These are phyloP conservation scores for Pilasporangium apinafurcum DNA, from an alignment of 352 stramenopile genomes.

Conservation along the genomic window DNA sequence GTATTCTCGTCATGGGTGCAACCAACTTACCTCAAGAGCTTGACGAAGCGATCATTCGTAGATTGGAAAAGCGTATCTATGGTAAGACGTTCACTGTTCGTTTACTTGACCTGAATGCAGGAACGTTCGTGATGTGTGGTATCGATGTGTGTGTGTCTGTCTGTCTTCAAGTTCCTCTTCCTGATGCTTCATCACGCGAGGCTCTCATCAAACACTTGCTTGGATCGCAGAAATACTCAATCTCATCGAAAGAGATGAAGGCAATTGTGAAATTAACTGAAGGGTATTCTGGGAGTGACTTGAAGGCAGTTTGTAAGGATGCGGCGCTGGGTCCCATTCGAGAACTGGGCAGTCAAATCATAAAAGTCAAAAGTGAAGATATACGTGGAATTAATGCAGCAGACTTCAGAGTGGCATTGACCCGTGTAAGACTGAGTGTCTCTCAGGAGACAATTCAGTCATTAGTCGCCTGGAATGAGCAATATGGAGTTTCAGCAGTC, in stretches of 20 bases:
- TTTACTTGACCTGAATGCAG: neutral
- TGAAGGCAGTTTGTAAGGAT: slow-evolving; percentile 93
- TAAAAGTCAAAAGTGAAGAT: slow-evolving; percentile 51
- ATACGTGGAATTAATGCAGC: slow-evolving; percentile 44
- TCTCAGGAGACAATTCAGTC: slow-evolving; percentile 44
- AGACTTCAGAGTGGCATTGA: slow-evolving; percentile 56
- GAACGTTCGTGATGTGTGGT: neutral
- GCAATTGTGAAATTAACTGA: slow-evolving; percentile 65
- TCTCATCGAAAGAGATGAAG: slow-evolving; percentile 58
- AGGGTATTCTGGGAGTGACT: slow-evolving; percentile 81
- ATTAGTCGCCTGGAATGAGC: slow-evolving; percentile 59
- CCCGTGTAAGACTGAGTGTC: slow-evolving; percentile 65
- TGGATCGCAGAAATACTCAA: slow-evolving; percentile 32
- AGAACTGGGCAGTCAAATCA: slow-evolving; percentile 52
- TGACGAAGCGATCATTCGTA: slow-evolving; percentile 81
- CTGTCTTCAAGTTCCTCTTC: slow-evolving; percentile 51
- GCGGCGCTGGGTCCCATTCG: slow-evolving; percentile 91
- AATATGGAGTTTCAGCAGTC: slow-evolving; percentile 61
- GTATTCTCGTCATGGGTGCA: slow-evolving; percentile 84
- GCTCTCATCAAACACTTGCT: slow-evolving; percentile 58
- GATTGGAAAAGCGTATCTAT: slow-evolving; percentile 87
- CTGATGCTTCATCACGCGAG: slow-evolving; percentile 41
- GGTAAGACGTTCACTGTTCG: slow-evolving; percentile 22
- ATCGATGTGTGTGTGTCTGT: neutral
- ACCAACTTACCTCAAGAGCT: slow-evolving; percentile 85